Percentiles rank a stretch among this genome's conserved stretches.
Evolutionary conservation across 257 asterid species (phyloP).

Genomic region (Solanum infundibuliforme): DNA sequence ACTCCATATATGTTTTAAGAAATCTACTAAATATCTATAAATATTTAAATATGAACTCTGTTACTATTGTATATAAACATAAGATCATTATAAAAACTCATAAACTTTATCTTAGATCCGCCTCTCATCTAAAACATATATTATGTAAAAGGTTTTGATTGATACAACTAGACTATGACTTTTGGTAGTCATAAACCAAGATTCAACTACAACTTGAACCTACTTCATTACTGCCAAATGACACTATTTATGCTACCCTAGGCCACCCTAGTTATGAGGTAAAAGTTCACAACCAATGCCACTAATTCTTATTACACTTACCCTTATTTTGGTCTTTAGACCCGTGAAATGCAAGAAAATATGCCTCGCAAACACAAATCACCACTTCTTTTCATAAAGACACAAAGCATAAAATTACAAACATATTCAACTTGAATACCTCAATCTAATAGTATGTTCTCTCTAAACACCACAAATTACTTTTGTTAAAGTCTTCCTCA

Average conservation of each 20-base stretch:
- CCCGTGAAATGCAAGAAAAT: neutral
- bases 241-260: no score
- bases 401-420: neutral
- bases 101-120: neutral
- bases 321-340: neutral
- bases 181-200: neutral
- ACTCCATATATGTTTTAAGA: neutral
- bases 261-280: no score
- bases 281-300: neutral
- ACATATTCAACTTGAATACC: neutral
- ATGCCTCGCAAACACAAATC: neutral
- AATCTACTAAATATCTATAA: neutral
- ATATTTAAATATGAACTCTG: neutral
- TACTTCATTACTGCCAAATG: neutral
- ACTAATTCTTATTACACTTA: neutral
- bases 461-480: constrained; percentile 9
- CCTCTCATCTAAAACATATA: neutral
- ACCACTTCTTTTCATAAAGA: neutral
- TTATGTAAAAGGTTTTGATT: neutral
- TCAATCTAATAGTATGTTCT: neutral
- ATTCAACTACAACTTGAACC: neutral
- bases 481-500: constrained; percentile 10
- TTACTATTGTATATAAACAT: neutral
- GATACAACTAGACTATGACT: neutral
- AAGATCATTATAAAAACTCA: neutral